Conservation (phyloP, 306 rosid species). For the Cucurbita pepo region DNA sequence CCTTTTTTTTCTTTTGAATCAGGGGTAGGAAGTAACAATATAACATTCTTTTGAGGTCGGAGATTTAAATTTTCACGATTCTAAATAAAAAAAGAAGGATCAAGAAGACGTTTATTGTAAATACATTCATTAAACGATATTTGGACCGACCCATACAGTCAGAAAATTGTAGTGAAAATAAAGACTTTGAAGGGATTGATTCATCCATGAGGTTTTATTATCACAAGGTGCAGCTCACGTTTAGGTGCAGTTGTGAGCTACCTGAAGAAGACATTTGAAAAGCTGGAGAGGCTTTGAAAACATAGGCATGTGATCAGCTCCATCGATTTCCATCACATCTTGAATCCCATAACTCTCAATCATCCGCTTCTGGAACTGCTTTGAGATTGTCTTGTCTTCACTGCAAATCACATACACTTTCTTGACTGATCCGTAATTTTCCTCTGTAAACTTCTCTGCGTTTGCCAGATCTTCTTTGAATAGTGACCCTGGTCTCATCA, state of each 20-base stretch:
- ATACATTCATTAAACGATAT: no score
- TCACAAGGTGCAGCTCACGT: not conserved
- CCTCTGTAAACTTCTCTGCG: slow-evolving; percentile 1
- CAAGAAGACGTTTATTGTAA: no score
- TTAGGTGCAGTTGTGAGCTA: not conserved
- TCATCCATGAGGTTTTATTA: not conserved
- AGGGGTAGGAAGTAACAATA: no score
- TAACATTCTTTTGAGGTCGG: no score
- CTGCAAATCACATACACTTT: slow-evolving; percentile 6
- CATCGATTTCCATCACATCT: slow-evolving; percentile 26
- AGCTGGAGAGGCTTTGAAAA: slow-evolving; percentile 19
- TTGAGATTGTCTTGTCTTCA: slow-evolving; percentile 2
- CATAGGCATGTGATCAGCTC: slow-evolving; percentile 30
- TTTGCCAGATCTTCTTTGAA: not conserved
- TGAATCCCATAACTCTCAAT: slow-evolving; percentile 5
- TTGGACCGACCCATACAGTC: no score
- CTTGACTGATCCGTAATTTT: slow-evolving; percentile 7
- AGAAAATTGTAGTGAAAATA: no score
- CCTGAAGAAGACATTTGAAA: slow-evolving; percentile 15
- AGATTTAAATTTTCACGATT: no score
- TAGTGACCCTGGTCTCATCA: not conserved
- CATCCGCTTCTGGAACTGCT: slow-evolving; percentile 8
- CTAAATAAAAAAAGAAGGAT: no score
- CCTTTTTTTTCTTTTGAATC: no score
- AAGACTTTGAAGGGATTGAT: no score